Evolutionary conservation across 768 basidiomycete genomes (phyloP), one percentile per base, ranked within the genome.

Genomic region (Suillus luteus): DNA sequence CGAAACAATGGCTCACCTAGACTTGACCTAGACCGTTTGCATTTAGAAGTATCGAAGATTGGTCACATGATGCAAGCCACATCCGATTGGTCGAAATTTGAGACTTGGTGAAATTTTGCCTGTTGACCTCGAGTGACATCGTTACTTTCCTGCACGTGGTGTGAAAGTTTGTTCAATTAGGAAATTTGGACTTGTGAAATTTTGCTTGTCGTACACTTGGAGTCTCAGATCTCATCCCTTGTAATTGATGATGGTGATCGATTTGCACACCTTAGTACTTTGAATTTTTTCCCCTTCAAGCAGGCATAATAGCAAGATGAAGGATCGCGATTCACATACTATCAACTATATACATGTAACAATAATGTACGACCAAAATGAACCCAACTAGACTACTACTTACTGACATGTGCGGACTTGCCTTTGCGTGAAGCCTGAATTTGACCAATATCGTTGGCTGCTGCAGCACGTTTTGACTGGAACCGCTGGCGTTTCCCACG

Each of bases 361-460:
- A 48, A 48, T 48, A 11, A 46, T 46, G 8, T 48, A 48, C 5
- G 11, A 48, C 22, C 46, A 48, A 48, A 48, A 48, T 48, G 22
- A 48, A 48, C 46, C 46, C n/a, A 48, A 48, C 46, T 5, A 48
- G 46, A 48, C 46, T 48, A 48, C 46, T 48, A 48, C 46, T 48
- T 48, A 48, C 46, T 14, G 22, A 48, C 22, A 4, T 31, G 2
- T 48, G 46, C 5, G 3, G 46, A 48, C 46, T 48, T 48, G 8
- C 46, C 46, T 46, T 46, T 46, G 46, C 11, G 1, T 46, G 46
- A 46, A 46, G 46, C 46, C 46, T 46, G 46, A 10, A 12, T 46
- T 6, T 46, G 46, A 46, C 46, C 10, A 5, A 46, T 46, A 46
- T 46, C 15, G 5, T 46, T 46, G 46, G 46, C 46, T 46, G 46